A percentile compares a stretch with the other conserved stretches of the same genome.
phyloP scores from a whole-genome alignment of 208 protist genomes.

The Acanthamoeba lenticulata region DNA sequence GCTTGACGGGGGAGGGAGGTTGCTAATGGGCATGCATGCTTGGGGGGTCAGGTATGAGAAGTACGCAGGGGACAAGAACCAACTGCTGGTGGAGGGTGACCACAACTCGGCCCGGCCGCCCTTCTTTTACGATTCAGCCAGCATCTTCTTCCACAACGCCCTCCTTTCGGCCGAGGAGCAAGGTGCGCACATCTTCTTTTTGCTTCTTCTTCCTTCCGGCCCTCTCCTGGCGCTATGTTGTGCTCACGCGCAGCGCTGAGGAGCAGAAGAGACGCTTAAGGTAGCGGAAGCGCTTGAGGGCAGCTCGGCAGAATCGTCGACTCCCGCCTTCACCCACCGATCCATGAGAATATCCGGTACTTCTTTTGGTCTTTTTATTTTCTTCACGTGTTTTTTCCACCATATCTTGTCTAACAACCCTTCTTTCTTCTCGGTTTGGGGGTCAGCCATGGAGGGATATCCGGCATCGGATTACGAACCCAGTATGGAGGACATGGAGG shows the following conservation, averaged over 20 bases:
- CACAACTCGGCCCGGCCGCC: conserved; percentile 93
- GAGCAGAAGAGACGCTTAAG: neutral
- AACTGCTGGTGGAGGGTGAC: conserved; percentile 88
- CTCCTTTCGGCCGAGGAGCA: conserved; percentile 59
- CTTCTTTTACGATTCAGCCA: conserved; percentile 88
- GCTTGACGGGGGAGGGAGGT: too few relatives aligned
- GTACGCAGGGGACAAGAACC: conserved; percentile 80
- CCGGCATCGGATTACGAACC: neutral
- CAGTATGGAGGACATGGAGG: conserved; percentile 62
- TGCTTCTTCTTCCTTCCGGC: neutral
- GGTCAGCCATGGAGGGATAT: neutral
- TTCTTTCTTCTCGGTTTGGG: neutral
- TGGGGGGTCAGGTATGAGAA: conserved; percentile 38
- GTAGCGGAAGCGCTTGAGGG: neutral
- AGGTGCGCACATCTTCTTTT: neutral
- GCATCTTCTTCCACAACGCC: conserved; percentile 87
- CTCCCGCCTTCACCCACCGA: neutral
- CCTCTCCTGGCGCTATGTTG: neutral
- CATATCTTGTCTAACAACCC: too few relatives aligned
- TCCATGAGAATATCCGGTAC: too few relatives aligned
- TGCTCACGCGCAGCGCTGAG: too few relatives aligned
- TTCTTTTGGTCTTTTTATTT: too few relatives aligned
- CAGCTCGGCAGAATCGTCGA: neutral
- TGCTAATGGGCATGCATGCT: neutral
- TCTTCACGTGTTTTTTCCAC: too few relatives aligned